These are phyloP conservation scores for Erigeron canadensis DNA, from an alignment of 129 eudicot genomes.

Conservation along the genomic window DNA sequence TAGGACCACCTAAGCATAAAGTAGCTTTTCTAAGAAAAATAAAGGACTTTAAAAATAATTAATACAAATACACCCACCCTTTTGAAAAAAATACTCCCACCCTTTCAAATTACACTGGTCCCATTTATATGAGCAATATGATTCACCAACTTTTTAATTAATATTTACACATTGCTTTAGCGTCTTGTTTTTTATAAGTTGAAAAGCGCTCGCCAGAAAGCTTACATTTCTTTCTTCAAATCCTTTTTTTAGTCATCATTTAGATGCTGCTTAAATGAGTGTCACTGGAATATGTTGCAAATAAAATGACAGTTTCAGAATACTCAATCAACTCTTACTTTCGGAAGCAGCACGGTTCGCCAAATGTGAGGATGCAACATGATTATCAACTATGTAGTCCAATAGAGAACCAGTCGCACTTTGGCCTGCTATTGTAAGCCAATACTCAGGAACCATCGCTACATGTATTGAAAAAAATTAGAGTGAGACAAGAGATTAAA, in stretches of 20 bases:
- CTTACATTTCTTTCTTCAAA: not conserved
- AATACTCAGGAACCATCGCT: constrained; percentile 94
- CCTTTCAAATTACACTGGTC: not conserved
- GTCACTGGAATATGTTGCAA: not conserved
- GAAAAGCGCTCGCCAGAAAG: not conserved
- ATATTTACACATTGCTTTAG: not conserved
- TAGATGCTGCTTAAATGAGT: not conserved
- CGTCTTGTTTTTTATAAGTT: not conserved
- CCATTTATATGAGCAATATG: not conserved
- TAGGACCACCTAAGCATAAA: constrained; percentile 5
- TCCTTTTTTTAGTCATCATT: not conserved
- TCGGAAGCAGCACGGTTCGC: constrained; percentile 92
- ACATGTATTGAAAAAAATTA: constrained; percentile 6
- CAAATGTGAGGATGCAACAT: constrained; percentile 81
- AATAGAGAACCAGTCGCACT: constrained; percentile 95
- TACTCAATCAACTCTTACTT: constrained; percentile 44
- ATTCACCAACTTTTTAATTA: not conserved
- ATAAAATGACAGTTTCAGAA: constrained; percentile 6
- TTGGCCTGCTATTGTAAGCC: constrained; percentile 99
- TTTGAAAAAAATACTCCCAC: no score
- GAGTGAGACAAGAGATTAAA: not conserved
- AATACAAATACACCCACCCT: no score
- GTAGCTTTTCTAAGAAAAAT: not conserved
- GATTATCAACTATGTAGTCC: constrained; percentile 77
- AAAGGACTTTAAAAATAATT: not conserved